Conservation (phyloP, 805 yeast species). For the Zygoascus tannicola region DNA sequence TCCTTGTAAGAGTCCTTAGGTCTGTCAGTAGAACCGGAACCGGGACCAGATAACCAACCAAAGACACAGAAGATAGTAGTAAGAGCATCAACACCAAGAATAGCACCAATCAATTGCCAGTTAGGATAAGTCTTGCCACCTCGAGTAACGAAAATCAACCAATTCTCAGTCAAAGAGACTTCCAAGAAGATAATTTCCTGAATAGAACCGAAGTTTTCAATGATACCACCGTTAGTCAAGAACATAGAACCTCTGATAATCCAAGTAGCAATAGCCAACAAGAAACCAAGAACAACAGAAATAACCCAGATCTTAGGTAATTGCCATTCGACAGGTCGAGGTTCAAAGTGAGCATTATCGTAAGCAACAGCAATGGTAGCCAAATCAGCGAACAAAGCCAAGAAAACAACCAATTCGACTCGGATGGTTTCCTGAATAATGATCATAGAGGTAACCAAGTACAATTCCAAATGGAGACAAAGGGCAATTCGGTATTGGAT, state of each 20-base stretch:
- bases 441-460: slow-evolving; percentile 93
- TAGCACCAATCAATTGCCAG: slow-evolving; percentile 95
- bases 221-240: slow-evolving; percentile 67
- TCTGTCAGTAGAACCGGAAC: slow-evolving; percentile 25
- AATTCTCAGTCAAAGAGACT: slow-evolving; percentile 91
- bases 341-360: slow-evolving; percentile 94
- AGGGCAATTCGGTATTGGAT: slow-evolving; percentile 93
- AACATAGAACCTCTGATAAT: slow-evolving; percentile 89
- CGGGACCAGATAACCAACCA: slow-evolving; percentile 68
- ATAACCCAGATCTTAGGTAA: slow-evolving; percentile 96
- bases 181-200: slow-evolving; percentile 93
- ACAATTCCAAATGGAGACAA: slow-evolving; percentile 67
- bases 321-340: slow-evolving; percentile 93
- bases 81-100: slow-evolving; percentile 78
- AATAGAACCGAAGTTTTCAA: slow-evolving; percentile 90
- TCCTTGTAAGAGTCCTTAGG: slow-evolving; percentile 39
- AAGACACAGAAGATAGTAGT: slow-evolving; percentile 86
- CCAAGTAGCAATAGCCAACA: slow-evolving; percentile 91
- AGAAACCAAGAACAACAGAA: slow-evolving; percentile 78
- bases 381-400: slow-evolving; percentile 95
- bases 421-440: slow-evolving; percentile 79
- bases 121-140: slow-evolving; percentile 99
- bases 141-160: slow-evolving; percentile 95
- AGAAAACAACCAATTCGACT: slow-evolving; percentile 86
- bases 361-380: slow-evolving; percentile 96